Base-by-base conservation (phyloP, 768 basidiomycete species). In the Suillus subaureus region DNA sequence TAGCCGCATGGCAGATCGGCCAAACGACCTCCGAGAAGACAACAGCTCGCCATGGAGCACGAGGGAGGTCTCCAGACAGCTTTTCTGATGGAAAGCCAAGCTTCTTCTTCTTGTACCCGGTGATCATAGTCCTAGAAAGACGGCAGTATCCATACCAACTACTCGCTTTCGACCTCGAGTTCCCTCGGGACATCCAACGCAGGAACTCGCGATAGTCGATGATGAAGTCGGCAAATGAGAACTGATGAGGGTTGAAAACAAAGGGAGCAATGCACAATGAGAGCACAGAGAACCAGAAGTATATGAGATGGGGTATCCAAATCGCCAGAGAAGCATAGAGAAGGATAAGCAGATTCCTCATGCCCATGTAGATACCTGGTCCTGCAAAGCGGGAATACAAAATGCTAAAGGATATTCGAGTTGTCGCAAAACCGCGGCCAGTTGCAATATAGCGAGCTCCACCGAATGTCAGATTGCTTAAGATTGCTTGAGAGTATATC, bases 61-160 rank as follows among this genome's bases (percentile, higher is more conserved):
- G 91, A 26, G 97, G 95, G 35, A 95, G 89, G 75, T 99, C 97
- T 40, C 91, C 89, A 23, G 97, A 96, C 56, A 99, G 79, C 79
- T 99, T 99, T 80, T 99, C 97, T 0, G 96, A 97, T 8, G 97
- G 97, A 72, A 97, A 92, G 4, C 97, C 97, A 23, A 99, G 87
- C 72, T 95, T 92, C 85, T 99, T 99, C 85, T 97, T 94, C 88
- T 99, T 99, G 84, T 95, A 99, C 49, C 97, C 97, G 21, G 97
- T 99, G 70, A 99, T 97, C 88, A 93, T 92, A 11, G 97, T 99
- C 68, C 97, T 82, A 43, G 95, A 97, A 65, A 99, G 86, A 71
- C 97, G 94, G 77, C 97, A 99, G 79, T 99, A 99, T 2, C 97
- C 97, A 76, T 99, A 97, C 97, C 97, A 99, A 69, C 94, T 96